These are phyloP conservation scores for Cutaneotrichosporon mucoides DNA, from an alignment of 1,284 basidiomycete genomes.

Conservation along the genomic window DNA sequence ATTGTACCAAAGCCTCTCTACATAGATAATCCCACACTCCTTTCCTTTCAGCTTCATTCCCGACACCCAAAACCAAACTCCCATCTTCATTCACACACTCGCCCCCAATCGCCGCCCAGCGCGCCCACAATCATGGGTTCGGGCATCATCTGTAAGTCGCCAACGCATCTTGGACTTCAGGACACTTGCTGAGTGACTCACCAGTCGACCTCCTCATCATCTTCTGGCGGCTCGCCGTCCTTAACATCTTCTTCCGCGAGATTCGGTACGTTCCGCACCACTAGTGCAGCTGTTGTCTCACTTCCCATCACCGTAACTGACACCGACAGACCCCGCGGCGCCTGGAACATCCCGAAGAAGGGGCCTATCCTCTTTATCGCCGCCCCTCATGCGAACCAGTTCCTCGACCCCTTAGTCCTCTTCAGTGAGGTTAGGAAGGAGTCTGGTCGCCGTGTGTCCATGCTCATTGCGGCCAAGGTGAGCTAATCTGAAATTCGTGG, in stretches of 20 bases:
- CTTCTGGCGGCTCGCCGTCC: slow-evolving; percentile 64
- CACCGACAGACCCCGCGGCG: slow-evolving; percentile 65
- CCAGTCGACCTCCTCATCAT: slow-evolving; percentile 45
- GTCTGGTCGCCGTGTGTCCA: slow-evolving; percentile 76
- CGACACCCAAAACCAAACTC: too few relatives aligned
- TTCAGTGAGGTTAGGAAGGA: slow-evolving; percentile 83
- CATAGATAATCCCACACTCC: too few relatives aligned
- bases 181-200: slow-evolving; percentile 2
- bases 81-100: too few relatives aligned
- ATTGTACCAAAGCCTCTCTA: too few relatives aligned
- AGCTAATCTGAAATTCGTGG: slow-evolving; percentile 17
- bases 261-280: slow-evolving; percentile 56
- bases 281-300: neutral
- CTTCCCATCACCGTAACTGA: neutral
- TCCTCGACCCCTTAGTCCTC: slow-evolving; percentile 89
- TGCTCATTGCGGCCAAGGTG: slow-evolving; percentile 83
- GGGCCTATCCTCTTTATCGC: slow-evolving; percentile 96
- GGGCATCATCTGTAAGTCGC: neutral
- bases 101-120: too few relatives aligned
- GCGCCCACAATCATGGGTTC: neutral
- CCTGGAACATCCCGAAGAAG: slow-evolving; percentile 87
- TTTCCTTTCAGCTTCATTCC: too few relatives aligned
- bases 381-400: slow-evolving; percentile 96
- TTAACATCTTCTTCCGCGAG: slow-evolving; percentile 96
- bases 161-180: neutral